Base-by-base conservation (phyloP, 768 basidiomycete species). In the Cubamyces lactineus region DNA sequence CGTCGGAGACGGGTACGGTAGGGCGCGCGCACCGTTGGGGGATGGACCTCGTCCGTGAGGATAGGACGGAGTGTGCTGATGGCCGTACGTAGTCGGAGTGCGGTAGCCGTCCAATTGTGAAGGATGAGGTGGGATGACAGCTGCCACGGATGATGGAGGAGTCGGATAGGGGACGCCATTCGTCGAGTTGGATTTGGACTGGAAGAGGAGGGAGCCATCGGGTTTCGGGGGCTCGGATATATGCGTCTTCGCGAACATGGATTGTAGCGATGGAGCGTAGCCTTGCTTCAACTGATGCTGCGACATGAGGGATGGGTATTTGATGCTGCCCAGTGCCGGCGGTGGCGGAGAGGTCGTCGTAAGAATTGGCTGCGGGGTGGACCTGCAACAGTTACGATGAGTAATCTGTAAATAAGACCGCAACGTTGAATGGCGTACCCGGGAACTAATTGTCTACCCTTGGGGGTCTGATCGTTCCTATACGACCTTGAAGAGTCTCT, bases 231-330 rank as follows among this genome's bases (percentile, higher is more conserved):
- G 71, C 64, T 72, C 67, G 63, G 73, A 70, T 3, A 60, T 43
- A 46, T 59, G 52, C 16, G 57, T 59, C 60, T 69, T 21, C 11
- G 63, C 49, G 66, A 91, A 91, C 88, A 91, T 92, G 23, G 89
- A 91, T 57, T 83, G 83, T n/a, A 87, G 72, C 5, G 89, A 91
- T 0, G 91, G 91, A 24, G 81, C 82, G 69, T 93, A 93, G 41
- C 91, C 91, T 69, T 93, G 91, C 53, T 76, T 80, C 58, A 85
- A 81, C 72, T 93, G 91, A 61, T 93, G 92, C 58, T 83, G 83
- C 1, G 87, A 86, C 91, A 93, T 93, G 38, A 92, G 82, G 16
- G 83, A 78, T 1, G 90, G 89, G 67, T 89, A 90, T 38, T 79
- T 79, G 56, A 87, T 74, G 19, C 76, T 69, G 16, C 77, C 75